A percentile compares a stretch with the other conserved stretches of the same genome.
Evolutionary conservation across 768 basidiomycete genomes (phyloP).

Genomic region (Austroboletus festivus): DNA sequence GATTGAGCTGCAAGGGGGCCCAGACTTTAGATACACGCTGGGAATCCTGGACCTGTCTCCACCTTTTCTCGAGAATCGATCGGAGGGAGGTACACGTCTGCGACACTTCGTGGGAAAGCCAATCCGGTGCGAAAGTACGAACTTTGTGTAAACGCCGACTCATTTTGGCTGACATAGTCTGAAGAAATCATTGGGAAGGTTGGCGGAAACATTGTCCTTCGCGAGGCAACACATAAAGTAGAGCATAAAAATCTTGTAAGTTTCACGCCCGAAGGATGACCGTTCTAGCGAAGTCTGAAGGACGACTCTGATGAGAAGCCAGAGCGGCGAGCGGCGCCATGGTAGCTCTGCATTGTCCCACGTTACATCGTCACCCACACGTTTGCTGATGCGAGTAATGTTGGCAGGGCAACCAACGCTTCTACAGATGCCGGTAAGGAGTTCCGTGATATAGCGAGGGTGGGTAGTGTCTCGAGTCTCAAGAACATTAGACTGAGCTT

Average conservation of each 20-base stretch:
- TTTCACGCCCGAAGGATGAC: conserved; percentile 5
- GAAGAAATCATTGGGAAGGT: not conserved
- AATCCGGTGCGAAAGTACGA: not conserved
- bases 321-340: conserved; percentile 49
- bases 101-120: not conserved
- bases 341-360: conserved; percentile 30
- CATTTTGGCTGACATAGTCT: not conserved
- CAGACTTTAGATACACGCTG: conserved; percentile 24
- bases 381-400: conserved; percentile 35
- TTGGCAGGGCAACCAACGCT: conserved; percentile 25
- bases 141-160: not conserved
- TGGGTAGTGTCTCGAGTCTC: not conserved
- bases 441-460: conserved; percentile 14
- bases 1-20: conserved; percentile 25
- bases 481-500: not conserved
- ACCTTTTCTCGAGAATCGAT: not conserved
- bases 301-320: conserved; percentile 45
- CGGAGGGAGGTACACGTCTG: not conserved
- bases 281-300: conserved; percentile 35
- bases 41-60: not conserved
- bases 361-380: conserved; percentile 35
- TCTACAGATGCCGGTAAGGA: conserved; percentile 43
- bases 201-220: not conserved
- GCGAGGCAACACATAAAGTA: conserved; percentile 23
- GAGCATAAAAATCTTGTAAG: conserved; percentile 33